These are phyloP conservation scores for Tolypocladium ophioglossoides DNA, from an alignment of 2,329 filamentous ascomycete species.

Conservation along the genomic window DNA sequence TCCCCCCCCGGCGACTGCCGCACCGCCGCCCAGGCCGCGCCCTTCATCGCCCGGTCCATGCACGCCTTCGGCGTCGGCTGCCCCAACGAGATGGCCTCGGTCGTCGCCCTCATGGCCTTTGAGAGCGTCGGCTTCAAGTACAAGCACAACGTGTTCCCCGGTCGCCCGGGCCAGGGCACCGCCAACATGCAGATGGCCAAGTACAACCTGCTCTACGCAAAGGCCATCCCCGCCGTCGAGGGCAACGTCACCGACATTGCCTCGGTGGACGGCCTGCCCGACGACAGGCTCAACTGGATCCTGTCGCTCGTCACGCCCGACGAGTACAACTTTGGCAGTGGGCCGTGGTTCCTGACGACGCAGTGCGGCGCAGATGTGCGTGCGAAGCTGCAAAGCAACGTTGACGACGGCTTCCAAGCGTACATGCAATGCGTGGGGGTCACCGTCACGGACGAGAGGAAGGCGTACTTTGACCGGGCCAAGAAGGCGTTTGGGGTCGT, in stretches of 20 bases:
- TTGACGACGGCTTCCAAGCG: constrained; percentile 28
- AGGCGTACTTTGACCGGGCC: constrained; percentile 31
- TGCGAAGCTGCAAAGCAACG: constrained; percentile 20
- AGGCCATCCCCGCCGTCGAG: constrained; percentile 26
- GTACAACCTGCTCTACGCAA: constrained; percentile 38
- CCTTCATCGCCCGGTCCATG: constrained; percentile 46
- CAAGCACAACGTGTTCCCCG: constrained; percentile 52
- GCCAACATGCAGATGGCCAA: constrained; percentile 39
- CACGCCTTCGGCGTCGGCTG: constrained; percentile 41
- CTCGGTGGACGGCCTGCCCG: constrained; percentile 13
- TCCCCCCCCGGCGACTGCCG: constrained; percentile 40
- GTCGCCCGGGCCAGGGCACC: constrained; percentile 60
- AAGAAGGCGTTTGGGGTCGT: constrained; percentile 35
- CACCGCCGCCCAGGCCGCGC: constrained; percentile 51
- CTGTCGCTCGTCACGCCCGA: constrained; percentile 35
- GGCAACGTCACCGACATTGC: constrained; percentile 18
- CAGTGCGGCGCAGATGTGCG: constrained; percentile 28
- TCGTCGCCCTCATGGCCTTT: constrained; percentile 60
- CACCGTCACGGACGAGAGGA: constrained; percentile 18
- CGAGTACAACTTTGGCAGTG: constrained; percentile 42
- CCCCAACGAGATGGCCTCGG: constrained; percentile 53
- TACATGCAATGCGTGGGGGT: constrained; percentile 41
- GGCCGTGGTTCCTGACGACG: constrained; percentile 38
- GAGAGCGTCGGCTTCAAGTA: constrained; percentile 62
- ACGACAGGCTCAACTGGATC: constrained; percentile 26